phyloP scores from a whole-genome alignment of 805 yeast species.

The Kuraishia hungarica region DNA sequence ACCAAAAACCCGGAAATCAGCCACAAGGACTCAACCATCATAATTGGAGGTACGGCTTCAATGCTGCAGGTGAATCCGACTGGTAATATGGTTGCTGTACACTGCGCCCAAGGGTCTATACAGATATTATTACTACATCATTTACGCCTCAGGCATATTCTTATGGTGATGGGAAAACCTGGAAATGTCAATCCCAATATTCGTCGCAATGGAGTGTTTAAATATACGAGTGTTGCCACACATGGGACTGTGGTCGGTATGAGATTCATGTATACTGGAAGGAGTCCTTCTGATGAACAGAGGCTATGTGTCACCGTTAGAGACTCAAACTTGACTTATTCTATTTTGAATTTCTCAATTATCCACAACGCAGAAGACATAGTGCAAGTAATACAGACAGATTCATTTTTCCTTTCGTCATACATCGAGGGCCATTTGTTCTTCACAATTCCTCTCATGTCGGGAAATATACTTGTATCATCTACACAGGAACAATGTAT shows the following conservation, averaged over 20 bases:
- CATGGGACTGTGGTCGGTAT: neutral
- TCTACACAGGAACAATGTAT: neutral
- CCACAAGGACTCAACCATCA: neutral
- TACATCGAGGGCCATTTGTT: neutral
- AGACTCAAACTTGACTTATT: neutral
- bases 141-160: neutral
- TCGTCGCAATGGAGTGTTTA: neutral
- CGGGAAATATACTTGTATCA: neutral
- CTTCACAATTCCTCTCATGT: neutral
- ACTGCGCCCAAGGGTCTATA: neutral
- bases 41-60: neutral
- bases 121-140: neutral
- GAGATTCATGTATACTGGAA: neutral
- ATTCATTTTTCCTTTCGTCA: neutral
- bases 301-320: neutral
- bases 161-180: neutral
- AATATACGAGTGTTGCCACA: neutral
- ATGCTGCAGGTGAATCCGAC: neutral
- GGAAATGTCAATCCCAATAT: neutral
- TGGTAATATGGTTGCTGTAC: neutral
- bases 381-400: neutral
- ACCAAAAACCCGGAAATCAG: neutral
- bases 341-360: neutral
- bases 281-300: neutral
- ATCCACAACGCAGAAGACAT: neutral